These are phyloP conservation scores for Gossypium anomalum DNA, from an alignment of 345 rosid genomes.

Conservation along the genomic window DNA sequence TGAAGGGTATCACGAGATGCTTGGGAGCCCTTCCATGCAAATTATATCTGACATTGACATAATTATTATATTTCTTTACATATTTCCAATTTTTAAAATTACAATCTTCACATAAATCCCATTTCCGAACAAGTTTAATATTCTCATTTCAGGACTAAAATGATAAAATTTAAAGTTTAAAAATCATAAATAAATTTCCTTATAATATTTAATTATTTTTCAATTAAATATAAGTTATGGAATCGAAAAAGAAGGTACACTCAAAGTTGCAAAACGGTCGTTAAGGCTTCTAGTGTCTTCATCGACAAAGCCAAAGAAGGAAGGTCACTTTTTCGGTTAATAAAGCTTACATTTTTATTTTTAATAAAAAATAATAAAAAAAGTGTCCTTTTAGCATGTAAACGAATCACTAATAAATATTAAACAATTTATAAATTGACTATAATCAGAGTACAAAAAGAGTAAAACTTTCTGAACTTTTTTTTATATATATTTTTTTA, in stretches of 20 bases:
- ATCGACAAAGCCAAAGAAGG: neutral
- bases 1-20: constrained; percentile 40
- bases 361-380: neutral
- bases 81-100: no score
- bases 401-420: neutral
- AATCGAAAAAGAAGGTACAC: neutral
- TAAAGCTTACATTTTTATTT: neutral
- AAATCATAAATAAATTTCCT: no score
- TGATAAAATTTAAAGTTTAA: no score
- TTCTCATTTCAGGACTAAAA: no score
- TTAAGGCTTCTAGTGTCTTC: neutral
- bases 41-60: neutral
- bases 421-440: no score
- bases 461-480: no score
- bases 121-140: neutral
- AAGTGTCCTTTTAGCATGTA: neutral
- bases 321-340: neutral
- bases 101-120: neutral
- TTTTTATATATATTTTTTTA: no score
- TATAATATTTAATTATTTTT: no score
- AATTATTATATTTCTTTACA: neutral
- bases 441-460: no score
- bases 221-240: no score
- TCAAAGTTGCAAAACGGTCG: neutral
- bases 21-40: constrained; percentile 11